Evolutionary conservation across 331 rosid species (phyloP), one percentile per base, ranked within the genome.

Genomic region (Saraca asoca): DNA sequence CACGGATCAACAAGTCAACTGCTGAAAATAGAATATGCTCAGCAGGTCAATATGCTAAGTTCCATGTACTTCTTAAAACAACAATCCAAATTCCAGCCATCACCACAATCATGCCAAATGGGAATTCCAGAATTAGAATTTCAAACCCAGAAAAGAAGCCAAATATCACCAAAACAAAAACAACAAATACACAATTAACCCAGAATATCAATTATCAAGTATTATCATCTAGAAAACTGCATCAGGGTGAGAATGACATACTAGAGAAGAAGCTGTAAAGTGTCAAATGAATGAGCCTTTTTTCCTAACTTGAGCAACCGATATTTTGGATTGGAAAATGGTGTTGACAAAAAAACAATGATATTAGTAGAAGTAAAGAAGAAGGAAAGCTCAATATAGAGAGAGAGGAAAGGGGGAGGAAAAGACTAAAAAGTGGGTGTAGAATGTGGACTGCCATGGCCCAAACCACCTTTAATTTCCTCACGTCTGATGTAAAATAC

Each of bases 361-460:
- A 75, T 73, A 75, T 58, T 39, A 66, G 71, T 49, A 52, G 85
- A 62, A 83, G 95, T 83, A 83, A 70, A 71, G 81, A 77, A 59
- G 86, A 89, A 87, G 96, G 75, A 85, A 87, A 77, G 75, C 34
- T 62, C 55, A 57, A 64, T 68, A 33, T 3, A n/a, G 35, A 59
- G 14, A 58, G 16, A 66, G 73, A 68, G 59, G 73, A 68, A 45
- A 50, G 38, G 12, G 75, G 67, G 69, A 80, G 81, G 20, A 67
- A 69, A 59, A 62, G 85, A 83, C 82, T 80, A 83, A 87, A 77
- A 80, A 84, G 91, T 89, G 71, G 96, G 85, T 80, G 89, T 71
- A 75, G 75, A 80, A 80, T 82, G 81, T 74, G 86, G 86, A 85
- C 79, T 75, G 85, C 82, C 88, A 76, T 79, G 95, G 86, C 87